phyloP scores from a whole-genome alignment of 2,329 filamentous ascomycete genomes.

The Fusarium nisikadoi region DNA sequence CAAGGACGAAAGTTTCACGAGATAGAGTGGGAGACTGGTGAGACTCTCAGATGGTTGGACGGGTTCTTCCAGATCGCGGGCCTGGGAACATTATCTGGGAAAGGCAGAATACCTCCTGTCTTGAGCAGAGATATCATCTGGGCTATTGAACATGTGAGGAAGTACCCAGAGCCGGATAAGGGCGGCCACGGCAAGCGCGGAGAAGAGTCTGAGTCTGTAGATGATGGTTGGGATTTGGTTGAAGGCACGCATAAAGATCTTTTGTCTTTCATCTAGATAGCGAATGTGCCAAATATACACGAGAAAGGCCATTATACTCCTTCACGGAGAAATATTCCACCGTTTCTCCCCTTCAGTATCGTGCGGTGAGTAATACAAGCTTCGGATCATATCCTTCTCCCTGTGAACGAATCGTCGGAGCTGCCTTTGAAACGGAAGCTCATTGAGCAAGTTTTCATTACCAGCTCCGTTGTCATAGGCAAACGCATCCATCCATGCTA shows the following conservation, averaged over 20 bases:
- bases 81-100: slow-evolving; percentile 57
- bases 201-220: background rate
- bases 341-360: background rate
- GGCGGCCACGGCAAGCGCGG: background rate
- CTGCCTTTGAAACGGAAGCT: background rate
- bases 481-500: background rate
- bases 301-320: background rate
- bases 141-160: slow-evolving; percentile 60
- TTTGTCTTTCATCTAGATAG: background rate
- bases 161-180: slow-evolving; percentile 56
- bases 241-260: background rate
- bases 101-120: slow-evolving; percentile 59
- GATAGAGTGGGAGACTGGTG: slow-evolving; percentile 62
- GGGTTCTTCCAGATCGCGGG: slow-evolving; percentile 61
- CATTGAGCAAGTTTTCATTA: background rate
- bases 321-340: background rate
- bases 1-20: slow-evolving; percentile 62
- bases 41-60: slow-evolving; percentile 60
- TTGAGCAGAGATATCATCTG: slow-evolving; percentile 56
- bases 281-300: background rate
- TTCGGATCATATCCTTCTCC: background rate
- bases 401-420: fast-evolving
- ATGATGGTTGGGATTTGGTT: slow-evolving; percentile 28
- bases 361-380: background rate
- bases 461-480: background rate